A percentile compares a stretch with the other conserved stretches of the same genome.
phyloP scores from a whole-genome alignment of 192 early-diverging fungal genomes.

The Podila epigama region DNA sequence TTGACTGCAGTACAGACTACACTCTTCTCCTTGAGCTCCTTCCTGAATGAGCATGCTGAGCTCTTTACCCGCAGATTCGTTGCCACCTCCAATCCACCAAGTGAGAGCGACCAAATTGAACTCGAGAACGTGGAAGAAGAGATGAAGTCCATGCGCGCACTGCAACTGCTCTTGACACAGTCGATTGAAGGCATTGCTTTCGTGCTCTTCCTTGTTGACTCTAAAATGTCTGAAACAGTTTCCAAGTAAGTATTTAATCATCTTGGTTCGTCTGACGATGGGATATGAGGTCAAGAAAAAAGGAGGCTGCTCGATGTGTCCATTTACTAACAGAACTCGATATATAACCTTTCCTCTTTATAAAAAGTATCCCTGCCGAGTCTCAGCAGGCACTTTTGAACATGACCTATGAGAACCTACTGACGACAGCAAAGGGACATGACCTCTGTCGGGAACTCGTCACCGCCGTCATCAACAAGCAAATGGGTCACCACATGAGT shows the following conservation, averaged over 20 bases:
- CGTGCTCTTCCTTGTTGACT: slow-evolving; percentile 68
- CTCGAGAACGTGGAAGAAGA: slow-evolving; percentile 56
- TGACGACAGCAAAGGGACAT: slow-evolving; percentile 59
- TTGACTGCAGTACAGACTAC: slow-evolving; percentile 40
- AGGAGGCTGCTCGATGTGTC: too few species aligned
- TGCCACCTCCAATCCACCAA: slow-evolving; percentile 31
- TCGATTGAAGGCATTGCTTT: slow-evolving; percentile 74
- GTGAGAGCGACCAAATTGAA: slow-evolving; percentile 43
- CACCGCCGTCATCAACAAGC: slow-evolving; percentile 68
- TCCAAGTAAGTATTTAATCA: slow-evolving; percentile 23
- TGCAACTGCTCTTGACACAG: slow-evolving; percentile 63
- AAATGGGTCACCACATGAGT: slow-evolving; percentile 56
- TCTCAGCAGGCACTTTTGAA: slow-evolving; percentile 56
- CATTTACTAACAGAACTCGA: background rate
- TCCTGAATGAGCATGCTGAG: slow-evolving; percentile 12
- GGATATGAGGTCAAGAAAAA: too few species aligned
- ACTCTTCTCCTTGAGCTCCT: slow-evolving; percentile 22
- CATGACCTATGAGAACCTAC: slow-evolving; percentile 65
- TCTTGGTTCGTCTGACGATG: too few species aligned
- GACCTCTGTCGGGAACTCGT: slow-evolving; percentile 68
- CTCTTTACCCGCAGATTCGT: slow-evolving; percentile 27
- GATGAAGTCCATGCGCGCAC: slow-evolving; percentile 63
- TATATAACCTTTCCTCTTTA: background rate
- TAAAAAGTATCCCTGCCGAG: slow-evolving; percentile 44
- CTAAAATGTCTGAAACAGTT: slow-evolving; percentile 64